Conservation (phyloP, 768 basidiomycete genomes). For the Pleurotus cornucopiae region DNA sequence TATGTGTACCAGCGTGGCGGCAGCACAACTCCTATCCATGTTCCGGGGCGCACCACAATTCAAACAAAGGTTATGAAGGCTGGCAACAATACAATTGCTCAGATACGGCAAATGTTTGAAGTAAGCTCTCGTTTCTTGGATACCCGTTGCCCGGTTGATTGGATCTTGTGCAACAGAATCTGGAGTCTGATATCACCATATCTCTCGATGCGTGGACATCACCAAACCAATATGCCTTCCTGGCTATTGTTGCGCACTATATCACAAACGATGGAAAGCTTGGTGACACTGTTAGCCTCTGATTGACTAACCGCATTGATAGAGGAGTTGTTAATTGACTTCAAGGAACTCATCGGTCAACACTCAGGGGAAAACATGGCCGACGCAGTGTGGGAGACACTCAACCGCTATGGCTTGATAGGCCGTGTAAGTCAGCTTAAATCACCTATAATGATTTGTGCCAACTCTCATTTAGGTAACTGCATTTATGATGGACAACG, state of each 20-base stretch:
- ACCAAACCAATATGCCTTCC: constrained; percentile 17
- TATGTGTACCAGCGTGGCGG: background rate
- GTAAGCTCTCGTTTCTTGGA: too few relatives aligned
- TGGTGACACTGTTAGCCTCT: constrained; percentile 9
- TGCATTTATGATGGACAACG: background rate
- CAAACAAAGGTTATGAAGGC: background rate
- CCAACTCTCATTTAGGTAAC: background rate
- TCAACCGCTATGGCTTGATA: constrained; percentile 15
- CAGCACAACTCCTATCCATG: background rate
- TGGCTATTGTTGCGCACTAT: constrained; percentile 21
- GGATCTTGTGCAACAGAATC: background rate
- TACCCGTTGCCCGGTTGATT: too few relatives aligned
- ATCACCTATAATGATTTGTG: background rate
- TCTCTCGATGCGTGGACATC: constrained; percentile 26
- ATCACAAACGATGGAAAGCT: constrained; percentile 16
- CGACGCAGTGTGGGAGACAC: constrained; percentile 15
- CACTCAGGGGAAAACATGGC: constrained; percentile 26
- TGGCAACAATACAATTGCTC: background rate
- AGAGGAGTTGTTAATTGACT: constrained; percentile 24
- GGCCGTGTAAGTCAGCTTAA: background rate
- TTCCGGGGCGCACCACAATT: background rate
- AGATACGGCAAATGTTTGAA: too few relatives aligned
- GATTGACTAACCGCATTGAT: background rate
- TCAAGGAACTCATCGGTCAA: constrained; percentile 20
- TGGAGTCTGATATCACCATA: constrained; percentile 10